Conservation (phyloP, 75 land plant species). For the Selaginella moellendorffii region DNA sequence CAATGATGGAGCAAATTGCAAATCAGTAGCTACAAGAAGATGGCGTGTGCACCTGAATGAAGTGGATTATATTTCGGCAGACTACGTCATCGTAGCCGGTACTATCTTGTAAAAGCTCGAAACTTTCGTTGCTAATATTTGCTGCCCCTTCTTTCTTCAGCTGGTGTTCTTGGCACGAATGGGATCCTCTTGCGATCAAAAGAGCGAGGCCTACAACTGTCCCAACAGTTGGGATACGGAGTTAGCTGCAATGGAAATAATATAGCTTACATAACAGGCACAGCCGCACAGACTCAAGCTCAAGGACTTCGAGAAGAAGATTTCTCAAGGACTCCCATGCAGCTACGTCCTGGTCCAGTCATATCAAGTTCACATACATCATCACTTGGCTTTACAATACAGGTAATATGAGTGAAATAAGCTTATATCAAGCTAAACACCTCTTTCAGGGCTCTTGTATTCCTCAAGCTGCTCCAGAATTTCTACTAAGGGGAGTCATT, state of each 20-base stretch:
- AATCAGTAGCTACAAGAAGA: conserved; percentile 11
- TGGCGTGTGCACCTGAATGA: conserved; percentile 40
- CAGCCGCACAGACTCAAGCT: conserved; percentile 22
- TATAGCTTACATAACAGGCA: too few relatives aligned
- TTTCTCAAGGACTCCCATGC: conserved; percentile 10
- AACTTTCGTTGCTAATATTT: too few relatives aligned
- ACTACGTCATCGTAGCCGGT: conserved; percentile 41
- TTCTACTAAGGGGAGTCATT: too few relatives aligned
- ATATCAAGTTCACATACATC: too few relatives aligned
- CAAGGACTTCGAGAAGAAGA: conserved; percentile 22
- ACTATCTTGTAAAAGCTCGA: not conserved
- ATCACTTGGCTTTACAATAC: too few relatives aligned
- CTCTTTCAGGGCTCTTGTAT: too few relatives aligned
- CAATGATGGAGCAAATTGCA: not conserved
- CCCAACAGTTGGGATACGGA: conserved; percentile 29
- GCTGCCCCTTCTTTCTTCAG: conserved; percentile 11
- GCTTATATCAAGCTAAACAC: too few relatives aligned
- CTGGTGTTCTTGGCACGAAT: too few relatives aligned
- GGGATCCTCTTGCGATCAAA: conserved; percentile 29
- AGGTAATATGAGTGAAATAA: too few relatives aligned
- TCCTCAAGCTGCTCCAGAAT: too few relatives aligned
- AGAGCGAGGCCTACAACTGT: too few relatives aligned
- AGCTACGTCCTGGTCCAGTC: too few relatives aligned
- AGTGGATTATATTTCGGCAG: conserved; percentile 22
- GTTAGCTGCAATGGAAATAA: conserved; percentile 41